Evolutionary conservation across 441 rosid genomes (phyloP).

Genomic region (Dalechampia spathulata): DNA sequence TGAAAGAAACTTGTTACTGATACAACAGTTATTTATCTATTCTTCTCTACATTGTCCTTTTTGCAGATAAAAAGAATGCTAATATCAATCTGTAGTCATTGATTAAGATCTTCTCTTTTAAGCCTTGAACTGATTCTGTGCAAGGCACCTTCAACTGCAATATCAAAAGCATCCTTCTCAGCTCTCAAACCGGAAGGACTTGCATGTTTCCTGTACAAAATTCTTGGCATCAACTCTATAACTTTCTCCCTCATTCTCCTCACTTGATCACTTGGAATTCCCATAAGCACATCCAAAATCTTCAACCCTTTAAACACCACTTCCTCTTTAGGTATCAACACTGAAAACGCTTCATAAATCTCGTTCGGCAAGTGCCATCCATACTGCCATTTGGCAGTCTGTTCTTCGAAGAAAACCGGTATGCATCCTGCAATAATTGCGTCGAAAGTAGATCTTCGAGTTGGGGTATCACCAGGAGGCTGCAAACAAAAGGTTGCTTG

Average conservation of each 20-base stretch:
- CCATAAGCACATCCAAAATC: conserved; percentile 63
- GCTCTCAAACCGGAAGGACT: conserved; percentile 50
- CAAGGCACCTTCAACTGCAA: conserved; percentile 67
- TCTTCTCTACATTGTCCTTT: conserved; percentile 1
- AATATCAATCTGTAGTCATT: conserved; percentile 5
- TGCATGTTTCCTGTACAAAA: conserved; percentile 72
- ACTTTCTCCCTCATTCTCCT: conserved; percentile 64
- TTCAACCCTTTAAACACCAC: conserved; percentile 63
- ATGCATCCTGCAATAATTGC: conserved; percentile 77
- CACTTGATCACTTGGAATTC: conserved; percentile 49
- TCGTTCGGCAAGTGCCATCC: conserved; percentile 68
- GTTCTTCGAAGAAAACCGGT: conserved; percentile 88
- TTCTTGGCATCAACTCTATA: conserved; percentile 59
- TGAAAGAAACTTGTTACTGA: conserved; percentile 1
- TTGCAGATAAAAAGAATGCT: neutral
- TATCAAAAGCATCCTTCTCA: conserved; percentile 76
- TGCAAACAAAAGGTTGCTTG: conserved; percentile 72
- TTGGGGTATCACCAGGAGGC: conserved; percentile 90
- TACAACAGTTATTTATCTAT: conserved; percentile 1
- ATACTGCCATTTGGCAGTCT: conserved; percentile 61
- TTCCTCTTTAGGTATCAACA: conserved; percentile 71
- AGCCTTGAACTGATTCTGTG: conserved; percentile 47
- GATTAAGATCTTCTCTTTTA: conserved; percentile 12
- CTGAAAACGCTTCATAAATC: conserved; percentile 44
- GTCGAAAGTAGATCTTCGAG: conserved; percentile 74